Evolutionary conservation across 139 green algal genomes (phyloP).

Genomic region (Monoraphidium neglectum): DNA sequence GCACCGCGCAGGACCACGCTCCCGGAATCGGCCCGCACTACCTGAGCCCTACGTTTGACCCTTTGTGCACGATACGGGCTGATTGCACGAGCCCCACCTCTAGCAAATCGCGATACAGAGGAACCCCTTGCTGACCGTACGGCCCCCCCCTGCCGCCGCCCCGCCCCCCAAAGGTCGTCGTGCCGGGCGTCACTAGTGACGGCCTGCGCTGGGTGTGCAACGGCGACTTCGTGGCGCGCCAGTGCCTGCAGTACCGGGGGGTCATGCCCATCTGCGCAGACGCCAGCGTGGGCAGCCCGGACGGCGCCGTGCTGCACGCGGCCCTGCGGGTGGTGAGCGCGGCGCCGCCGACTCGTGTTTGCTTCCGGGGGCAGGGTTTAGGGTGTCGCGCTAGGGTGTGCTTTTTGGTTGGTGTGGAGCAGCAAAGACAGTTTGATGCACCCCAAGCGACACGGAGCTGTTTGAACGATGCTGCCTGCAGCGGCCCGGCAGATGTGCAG

Average conservation of each 20-base stretch:
- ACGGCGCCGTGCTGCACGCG: constrained; percentile 27
- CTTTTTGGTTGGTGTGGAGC: not conserved
- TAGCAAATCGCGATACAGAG: too few species aligned
- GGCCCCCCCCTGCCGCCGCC: too few species aligned
- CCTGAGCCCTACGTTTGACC: too few species aligned
- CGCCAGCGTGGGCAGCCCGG: constrained; percentile 27
- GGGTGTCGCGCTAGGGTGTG: too few species aligned
- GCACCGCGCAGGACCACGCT: too few species aligned
- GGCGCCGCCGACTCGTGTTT: too few species aligned
- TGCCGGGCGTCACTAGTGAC: constrained; percentile 24
- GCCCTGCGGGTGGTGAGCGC: constrained; percentile 23
- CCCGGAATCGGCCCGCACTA: too few species aligned
- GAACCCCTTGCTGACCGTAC: too few species aligned
- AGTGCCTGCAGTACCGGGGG: constrained; percentile 59
- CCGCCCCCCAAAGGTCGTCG: constrained; percentile 24
- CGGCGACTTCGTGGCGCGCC: constrained; percentile 43
- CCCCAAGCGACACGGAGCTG: not conserved
- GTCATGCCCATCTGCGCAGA: constrained; percentile 56
- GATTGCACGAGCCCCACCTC: too few species aligned
- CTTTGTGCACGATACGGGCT: too few species aligned
- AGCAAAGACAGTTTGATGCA: not conserved
- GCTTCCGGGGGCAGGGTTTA: too few species aligned
- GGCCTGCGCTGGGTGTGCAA: constrained; percentile 40
- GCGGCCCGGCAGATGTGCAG: not conserved
- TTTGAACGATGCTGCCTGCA: not conserved